Evolutionary conservation across 2,329 filamentous ascomycete genomes (phyloP).

Genomic region (Onygenales sp.): DNA sequence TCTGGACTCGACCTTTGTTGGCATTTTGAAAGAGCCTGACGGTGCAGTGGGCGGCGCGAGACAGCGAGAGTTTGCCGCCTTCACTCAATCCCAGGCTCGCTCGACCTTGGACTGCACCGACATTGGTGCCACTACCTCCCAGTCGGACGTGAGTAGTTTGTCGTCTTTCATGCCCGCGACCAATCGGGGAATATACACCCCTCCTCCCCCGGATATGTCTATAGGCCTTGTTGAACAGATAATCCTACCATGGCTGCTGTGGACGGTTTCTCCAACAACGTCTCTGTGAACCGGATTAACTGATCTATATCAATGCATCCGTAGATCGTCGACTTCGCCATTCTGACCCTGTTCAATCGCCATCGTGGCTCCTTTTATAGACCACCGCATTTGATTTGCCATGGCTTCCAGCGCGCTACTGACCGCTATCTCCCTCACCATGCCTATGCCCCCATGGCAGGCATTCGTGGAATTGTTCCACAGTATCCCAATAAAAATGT

Average conservation of each 20-base stretch:
- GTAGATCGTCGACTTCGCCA: conserved; percentile 65
- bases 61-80: conserved; percentile 49
- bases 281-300: background rate
- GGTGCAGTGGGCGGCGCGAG: conserved; percentile 27
- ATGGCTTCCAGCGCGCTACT: conserved; percentile 60
- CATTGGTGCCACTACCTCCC: conserved; percentile 40
- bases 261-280: no score
- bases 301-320: background rate
- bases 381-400: conserved; percentile 68
- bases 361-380: conserved; percentile 38
- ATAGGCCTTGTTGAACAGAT: no score
- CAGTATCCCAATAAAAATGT: conserved; percentile 62
- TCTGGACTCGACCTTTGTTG: conserved; percentile 63
- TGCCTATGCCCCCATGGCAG: conserved; percentile 27
- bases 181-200: background rate
- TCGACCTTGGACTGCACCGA: conserved; percentile 26
- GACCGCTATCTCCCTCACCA: conserved; percentile 18
- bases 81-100: conserved; percentile 51
- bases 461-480: conserved; percentile 58
- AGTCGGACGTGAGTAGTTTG: conserved; percentile 46
- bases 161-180: no score
- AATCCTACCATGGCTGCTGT: no score
- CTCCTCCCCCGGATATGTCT: background rate
- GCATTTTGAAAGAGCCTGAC: conserved; percentile 32
- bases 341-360: conserved; percentile 67